A percentile compares a stretch with the other conserved stretches of the same genome.
Evolutionary conservation across 2,329 filamentous ascomycete species (phyloP).

Genomic region (Alternaria arborescens): DNA sequence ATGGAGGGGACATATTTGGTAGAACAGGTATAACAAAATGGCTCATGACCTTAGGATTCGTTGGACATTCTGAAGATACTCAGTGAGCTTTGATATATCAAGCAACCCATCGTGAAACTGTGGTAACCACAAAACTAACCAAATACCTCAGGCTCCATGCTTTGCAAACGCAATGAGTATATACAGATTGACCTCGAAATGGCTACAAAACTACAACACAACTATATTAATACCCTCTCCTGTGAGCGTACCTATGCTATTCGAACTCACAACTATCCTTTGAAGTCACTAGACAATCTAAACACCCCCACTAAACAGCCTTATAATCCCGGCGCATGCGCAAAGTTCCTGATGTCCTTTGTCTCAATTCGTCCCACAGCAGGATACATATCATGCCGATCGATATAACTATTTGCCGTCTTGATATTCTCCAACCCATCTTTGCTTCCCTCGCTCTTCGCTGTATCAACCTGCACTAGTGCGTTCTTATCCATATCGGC

Average conservation of each 20-base stretch:
- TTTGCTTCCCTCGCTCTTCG: slow-evolving; percentile 32
- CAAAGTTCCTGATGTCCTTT: slow-evolving; percentile 48
- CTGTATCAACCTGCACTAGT: slow-evolving; percentile 40
- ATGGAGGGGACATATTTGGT: background rate
- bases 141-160: background rate
- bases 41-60: background rate
- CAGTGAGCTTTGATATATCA: background rate
- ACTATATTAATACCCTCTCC: background rate
- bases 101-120: background rate
- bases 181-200: background rate
- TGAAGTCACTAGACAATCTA: background rate
- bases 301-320: background rate
- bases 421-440: slow-evolving; percentile 36
- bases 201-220: background rate
- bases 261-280: background rate
- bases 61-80: background rate
- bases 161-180: background rate
- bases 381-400: slow-evolving; percentile 56
- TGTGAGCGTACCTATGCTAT: background rate
- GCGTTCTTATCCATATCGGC: slow-evolving; percentile 29
- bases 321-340: slow-evolving; percentile 25
- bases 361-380: slow-evolving; percentile 49
- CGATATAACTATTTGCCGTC: slow-evolving; percentile 49
- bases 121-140: background rate
- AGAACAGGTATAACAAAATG: background rate